Conservation (phyloP, 208 protist species). For the Polymyxa betae region DNA sequence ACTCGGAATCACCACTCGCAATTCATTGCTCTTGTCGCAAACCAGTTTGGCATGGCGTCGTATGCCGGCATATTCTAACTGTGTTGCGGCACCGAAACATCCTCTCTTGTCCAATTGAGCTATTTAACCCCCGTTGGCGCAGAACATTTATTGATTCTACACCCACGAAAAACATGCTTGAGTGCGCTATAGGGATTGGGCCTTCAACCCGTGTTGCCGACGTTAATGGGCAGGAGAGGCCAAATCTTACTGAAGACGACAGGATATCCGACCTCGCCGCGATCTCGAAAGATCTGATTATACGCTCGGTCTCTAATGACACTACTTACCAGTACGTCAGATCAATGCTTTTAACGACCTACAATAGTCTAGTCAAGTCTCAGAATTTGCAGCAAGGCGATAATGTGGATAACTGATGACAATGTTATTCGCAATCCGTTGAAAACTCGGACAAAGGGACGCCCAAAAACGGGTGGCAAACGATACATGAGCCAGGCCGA, state of each 20-base stretch:
- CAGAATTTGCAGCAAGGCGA: not conserved
- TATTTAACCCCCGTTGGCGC: not conserved
- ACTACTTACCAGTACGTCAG: not conserved
- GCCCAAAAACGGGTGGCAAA: not conserved
- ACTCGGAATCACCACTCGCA: not conserved
- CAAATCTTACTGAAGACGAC: not conserved
- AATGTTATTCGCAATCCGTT: not conserved
- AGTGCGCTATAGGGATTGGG: not conserved
- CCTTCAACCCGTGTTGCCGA: not conserved
- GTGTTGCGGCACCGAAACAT: not conserved
- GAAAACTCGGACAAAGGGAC: not conserved
- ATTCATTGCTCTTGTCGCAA: not conserved
- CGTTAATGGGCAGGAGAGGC: not conserved
- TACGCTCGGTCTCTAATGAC: not conserved
- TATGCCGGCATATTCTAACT: not conserved
- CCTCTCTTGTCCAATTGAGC: not conserved
- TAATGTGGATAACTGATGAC: not conserved
- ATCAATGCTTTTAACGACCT: not conserved
- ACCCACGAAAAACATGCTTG: not conserved
- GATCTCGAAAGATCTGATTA: not conserved
- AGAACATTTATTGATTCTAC: not conserved
- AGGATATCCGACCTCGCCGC: not conserved
- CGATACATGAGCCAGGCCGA: not conserved
- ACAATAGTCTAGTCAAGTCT: not conserved
- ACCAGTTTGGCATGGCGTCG: not conserved